Conservation (phyloP, 2,329 filamentous ascomycete genomes). For the Hirsutella thompsonii region DNA sequence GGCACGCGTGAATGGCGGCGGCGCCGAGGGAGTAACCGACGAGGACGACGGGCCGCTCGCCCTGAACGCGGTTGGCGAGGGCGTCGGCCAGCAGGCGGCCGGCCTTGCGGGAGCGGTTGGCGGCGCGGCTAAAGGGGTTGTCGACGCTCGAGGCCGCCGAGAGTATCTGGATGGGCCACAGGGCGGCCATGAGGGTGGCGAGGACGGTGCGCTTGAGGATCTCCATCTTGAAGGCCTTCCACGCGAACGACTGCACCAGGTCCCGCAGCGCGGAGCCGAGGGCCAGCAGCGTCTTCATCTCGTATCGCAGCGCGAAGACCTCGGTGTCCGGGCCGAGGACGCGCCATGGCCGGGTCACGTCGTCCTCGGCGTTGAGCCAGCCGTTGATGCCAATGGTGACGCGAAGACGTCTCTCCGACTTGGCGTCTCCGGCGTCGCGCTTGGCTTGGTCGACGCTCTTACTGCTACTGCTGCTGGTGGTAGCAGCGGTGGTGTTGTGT, state of each 20-base stretch:
- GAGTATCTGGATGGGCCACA: slow-evolving; percentile 57
- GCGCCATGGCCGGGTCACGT: slow-evolving; percentile 70
- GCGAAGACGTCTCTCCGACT: slow-evolving; percentile 41
- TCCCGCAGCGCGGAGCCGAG: slow-evolving; percentile 61
- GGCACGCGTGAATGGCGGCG: slow-evolving; percentile 69
- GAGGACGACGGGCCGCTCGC: slow-evolving; percentile 67
- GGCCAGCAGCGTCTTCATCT: slow-evolving; percentile 63
- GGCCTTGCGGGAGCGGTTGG: slow-evolving; percentile 66
- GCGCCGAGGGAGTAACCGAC: slow-evolving; percentile 76
- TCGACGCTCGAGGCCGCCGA: slow-evolving; percentile 58
- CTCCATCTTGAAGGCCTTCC: slow-evolving; percentile 59
- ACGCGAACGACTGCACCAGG: slow-evolving; percentile 64
- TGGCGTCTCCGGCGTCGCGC: slow-evolving; percentile 5
- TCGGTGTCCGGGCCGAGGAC: slow-evolving; percentile 60
- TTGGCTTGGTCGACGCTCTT: no score
- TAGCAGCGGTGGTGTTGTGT: no score
- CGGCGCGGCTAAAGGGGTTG: slow-evolving; percentile 71
- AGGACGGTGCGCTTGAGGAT: slow-evolving; percentile 63
- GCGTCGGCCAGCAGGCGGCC: slow-evolving; percentile 71
- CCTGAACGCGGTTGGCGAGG: slow-evolving; percentile 68
- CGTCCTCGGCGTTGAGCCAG: slow-evolving; percentile 64
- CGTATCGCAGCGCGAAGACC: slow-evolving; percentile 74
- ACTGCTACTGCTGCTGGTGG: no score
- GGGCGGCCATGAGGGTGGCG: slow-evolving; percentile 51
- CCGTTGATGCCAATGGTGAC: slow-evolving; percentile 81